Percentiles rank a stretch among this genome's conserved stretches.
Conservation (phyloP, 2,329 filamentous ascomycete genomes). For the Diaporthe batatas region DNA sequence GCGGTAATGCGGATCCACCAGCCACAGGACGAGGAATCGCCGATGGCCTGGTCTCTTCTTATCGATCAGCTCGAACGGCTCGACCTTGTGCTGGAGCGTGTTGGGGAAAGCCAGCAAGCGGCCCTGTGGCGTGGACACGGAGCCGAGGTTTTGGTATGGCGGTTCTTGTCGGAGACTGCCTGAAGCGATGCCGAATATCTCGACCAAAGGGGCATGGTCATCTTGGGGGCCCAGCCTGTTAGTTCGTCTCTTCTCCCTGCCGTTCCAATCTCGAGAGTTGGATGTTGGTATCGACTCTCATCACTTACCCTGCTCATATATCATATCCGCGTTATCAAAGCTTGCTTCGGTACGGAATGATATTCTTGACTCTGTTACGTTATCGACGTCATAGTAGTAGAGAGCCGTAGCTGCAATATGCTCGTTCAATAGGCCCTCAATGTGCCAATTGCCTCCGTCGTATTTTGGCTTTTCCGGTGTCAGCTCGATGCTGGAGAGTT, state of each 20-base stretch:
- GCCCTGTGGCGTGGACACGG: conserved; percentile 55
- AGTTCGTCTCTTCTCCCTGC: not conserved
- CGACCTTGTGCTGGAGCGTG: conserved; percentile 62
- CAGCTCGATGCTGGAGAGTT: conserved; percentile 71
- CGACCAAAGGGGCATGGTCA: conserved; percentile 43
- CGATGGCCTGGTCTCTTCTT: conserved; percentile 65
- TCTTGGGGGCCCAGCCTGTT: conserved; percentile 33
- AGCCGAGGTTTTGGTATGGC: conserved; percentile 57
- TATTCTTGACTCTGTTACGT: conserved; percentile 60
- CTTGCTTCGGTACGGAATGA: conserved; percentile 57
- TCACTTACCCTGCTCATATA: conserved; percentile 20
- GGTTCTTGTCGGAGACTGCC: conserved; percentile 42
- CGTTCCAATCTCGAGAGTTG: too few relatives aligned
- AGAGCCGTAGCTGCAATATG: conserved; percentile 68
- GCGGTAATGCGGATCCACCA: conserved; percentile 67
- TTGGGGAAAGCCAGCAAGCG: conserved; percentile 61
- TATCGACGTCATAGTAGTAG: conserved; percentile 67
- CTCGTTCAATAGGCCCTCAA: conserved; percentile 65
- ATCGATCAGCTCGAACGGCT: conserved; percentile 64
- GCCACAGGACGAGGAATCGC: conserved; percentile 69
- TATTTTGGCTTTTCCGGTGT: conserved; percentile 68
- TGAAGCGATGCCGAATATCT: conserved; percentile 41
- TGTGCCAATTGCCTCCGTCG: conserved; percentile 61
- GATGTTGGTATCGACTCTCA: not conserved
- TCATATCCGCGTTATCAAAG: conserved; percentile 1